phyloP scores from a whole-genome alignment of 495 filamentous ascomycete species.

The Saxispiralis lemnorum region DNA sequence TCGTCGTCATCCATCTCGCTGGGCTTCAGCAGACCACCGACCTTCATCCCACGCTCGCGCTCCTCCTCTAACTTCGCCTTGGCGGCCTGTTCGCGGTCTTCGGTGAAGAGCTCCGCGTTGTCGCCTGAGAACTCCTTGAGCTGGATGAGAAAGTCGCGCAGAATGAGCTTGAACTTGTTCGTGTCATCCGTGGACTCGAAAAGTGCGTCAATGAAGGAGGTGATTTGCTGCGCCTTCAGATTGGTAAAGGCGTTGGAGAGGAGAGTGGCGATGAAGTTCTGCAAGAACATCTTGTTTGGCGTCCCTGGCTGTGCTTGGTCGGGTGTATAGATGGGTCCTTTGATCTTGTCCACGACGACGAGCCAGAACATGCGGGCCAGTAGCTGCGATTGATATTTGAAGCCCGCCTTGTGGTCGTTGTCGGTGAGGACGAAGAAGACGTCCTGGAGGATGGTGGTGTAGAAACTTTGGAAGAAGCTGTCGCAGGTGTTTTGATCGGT shows the following conservation, averaged over 20 bases:
- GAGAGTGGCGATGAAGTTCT: slow-evolving; percentile 67
- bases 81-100: slow-evolving; percentile 78
- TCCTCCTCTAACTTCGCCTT: slow-evolving; percentile 44
- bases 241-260: slow-evolving; percentile 86
- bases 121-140: slow-evolving; percentile 87
- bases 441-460: slow-evolving; percentile 84
- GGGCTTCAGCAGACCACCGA: slow-evolving; percentile 80
- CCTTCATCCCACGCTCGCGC: slow-evolving; percentile 72
- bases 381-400: slow-evolving; percentile 89
- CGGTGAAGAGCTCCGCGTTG: slow-evolving; percentile 84
- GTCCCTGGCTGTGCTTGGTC: slow-evolving; percentile 72
- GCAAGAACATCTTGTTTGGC: slow-evolving; percentile 73
- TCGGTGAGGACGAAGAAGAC: slow-evolving; percentile 97
- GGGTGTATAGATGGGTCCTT: slow-evolving; percentile 68
- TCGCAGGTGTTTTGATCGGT: slow-evolving; percentile 71
- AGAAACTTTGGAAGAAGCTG: slow-evolving; percentile 95
- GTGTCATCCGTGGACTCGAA: slow-evolving; percentile 68
- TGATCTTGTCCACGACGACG: slow-evolving; percentile 67
- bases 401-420: slow-evolving; percentile 94
- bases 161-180: slow-evolving; percentile 75
- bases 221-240: slow-evolving; percentile 75
- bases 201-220: slow-evolving; percentile 67
- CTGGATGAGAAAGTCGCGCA: slow-evolving; percentile 93
- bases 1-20: slow-evolving; percentile 91
- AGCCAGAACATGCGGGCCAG: slow-evolving; percentile 94